Base-by-base conservation (phyloP, 495 filamentous ascomycete genomes). In the Penicillium pancosmium region DNA sequence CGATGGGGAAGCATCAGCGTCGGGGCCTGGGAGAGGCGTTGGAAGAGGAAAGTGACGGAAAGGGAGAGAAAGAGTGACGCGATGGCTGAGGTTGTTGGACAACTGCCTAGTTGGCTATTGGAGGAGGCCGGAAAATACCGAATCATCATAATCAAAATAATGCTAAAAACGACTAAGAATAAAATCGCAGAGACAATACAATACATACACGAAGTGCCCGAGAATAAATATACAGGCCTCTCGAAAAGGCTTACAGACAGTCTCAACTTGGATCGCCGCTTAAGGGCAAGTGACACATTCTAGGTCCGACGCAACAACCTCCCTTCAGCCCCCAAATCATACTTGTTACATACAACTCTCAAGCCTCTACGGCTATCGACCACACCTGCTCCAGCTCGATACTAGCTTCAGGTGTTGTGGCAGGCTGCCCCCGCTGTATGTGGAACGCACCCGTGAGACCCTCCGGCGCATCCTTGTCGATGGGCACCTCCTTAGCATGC, bases 301-400 rank as follows among this genome's bases (percentile, higher is more conserved):
- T 31, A 31, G 27, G 27, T 31, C 27, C 8, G 27, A 31, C 27
- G 27, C 27, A 31, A 38, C 36, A 5, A 13, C 36, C 11, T n/a
- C 12, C 36, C 15, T n/a, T 12, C 11, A 38, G 36, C 36, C 1
- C 36, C 36, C 11, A 38, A 12, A 38, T 38, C 36, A 13, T 4
- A 31, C 6, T 31, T 31, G 3, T 9, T 31, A 31, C 27, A 31
- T 31, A 38, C 8, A 38, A 38, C 15, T n/a, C 36, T 38, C 36
- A 38, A 40, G 27, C 38, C 38, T 63, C 64, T 16, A 52, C 18
- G 13, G 60, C 57, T 56, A 57, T 57, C 15, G 40, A 49, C 55
- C 59, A 56, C 34, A 61, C 43, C 12, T 58, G 63, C 44, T 65
- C 51, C 52, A 58, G 10, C 48, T 65, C 59, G 35, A 61, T 31